Conservation (phyloP, 805 yeast genomes). For the Saccharomycopsis babjevae region DNA sequence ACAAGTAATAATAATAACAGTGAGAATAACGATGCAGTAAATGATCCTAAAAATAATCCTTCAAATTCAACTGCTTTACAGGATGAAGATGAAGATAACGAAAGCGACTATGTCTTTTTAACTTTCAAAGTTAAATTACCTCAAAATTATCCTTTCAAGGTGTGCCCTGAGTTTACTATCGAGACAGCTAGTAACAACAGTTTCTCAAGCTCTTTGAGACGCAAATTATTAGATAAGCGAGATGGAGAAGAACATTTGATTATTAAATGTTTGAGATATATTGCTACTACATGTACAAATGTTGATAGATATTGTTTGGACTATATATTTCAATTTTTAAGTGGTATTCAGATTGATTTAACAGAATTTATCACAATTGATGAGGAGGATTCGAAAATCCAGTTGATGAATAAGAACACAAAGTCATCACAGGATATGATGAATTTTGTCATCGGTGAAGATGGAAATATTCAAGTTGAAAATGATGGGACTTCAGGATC, state of each 20-base stretch:
- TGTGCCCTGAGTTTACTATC: constrained; percentile 46
- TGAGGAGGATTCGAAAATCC: constrained; percentile 16
- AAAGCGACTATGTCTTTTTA: constrained; percentile 36
- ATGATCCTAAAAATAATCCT: neutral
- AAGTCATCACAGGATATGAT: neutral
- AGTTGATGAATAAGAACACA: neutral
- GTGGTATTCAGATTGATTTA: constrained; percentile 67
- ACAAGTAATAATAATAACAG: neutral
- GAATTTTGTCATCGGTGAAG: neutral
- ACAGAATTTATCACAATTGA: constrained; percentile 25
- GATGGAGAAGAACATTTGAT: constrained; percentile 40
- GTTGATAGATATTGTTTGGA: constrained; percentile 66
- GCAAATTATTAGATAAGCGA: constrained; percentile 51
- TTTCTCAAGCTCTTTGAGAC: neutral
- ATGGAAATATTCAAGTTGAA: neutral
- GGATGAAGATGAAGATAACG: neutral
- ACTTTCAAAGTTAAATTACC: constrained; percentile 69
- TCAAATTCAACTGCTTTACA: neutral
- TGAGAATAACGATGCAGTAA: neutral
- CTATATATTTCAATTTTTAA: constrained; percentile 34
- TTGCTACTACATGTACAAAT: constrained; percentile 46
- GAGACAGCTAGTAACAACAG: constrained; percentile 39
- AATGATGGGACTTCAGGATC: neutral
- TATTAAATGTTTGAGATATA: constrained; percentile 38
- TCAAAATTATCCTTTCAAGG: constrained; percentile 50